phyloP scores from a whole-genome alignment of 257 asterid species.

The Fraxinus anomala region DNA sequence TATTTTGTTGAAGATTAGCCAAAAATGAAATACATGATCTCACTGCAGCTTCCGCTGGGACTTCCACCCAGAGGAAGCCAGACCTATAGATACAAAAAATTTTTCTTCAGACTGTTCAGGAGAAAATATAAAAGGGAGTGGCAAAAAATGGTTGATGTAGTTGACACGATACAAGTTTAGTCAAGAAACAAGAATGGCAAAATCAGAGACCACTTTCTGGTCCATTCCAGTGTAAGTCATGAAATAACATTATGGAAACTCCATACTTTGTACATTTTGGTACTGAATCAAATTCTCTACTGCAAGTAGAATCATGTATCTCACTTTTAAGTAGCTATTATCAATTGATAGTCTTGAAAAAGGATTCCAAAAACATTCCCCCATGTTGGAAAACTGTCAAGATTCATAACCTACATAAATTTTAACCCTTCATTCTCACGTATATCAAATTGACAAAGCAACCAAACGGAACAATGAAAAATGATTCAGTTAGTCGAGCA shows the following conservation, averaged over 20 bases:
- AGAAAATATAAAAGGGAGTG: no score
- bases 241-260: constrained; percentile 18
- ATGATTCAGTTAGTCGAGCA: neutral
- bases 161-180: constrained; percentile 12
- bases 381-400: neutral
- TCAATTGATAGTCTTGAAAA: constrained; percentile 14
- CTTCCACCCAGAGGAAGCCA: neutral
- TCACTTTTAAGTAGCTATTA: constrained; percentile 19
- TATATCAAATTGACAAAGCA: neutral
- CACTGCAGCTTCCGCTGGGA: no score
- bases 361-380: neutral
- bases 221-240: constrained; percentile 21
- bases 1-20: neutral
- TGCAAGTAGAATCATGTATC: constrained; percentile 22
- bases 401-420: constrained; percentile 16
- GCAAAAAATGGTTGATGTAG: neutral
- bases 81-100: no score
- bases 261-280: neutral
- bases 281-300: constrained; percentile 27
- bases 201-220: constrained; percentile 19
- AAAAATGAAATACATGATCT: no score
- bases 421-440: neutral
- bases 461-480: neutral
- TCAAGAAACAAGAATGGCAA: constrained; percentile 34
- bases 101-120: no score